Evolutionary conservation across 139 green algal species (phyloP), one percentile per base, ranked within the genome.

Genomic region (Closterium sp.): DNA sequence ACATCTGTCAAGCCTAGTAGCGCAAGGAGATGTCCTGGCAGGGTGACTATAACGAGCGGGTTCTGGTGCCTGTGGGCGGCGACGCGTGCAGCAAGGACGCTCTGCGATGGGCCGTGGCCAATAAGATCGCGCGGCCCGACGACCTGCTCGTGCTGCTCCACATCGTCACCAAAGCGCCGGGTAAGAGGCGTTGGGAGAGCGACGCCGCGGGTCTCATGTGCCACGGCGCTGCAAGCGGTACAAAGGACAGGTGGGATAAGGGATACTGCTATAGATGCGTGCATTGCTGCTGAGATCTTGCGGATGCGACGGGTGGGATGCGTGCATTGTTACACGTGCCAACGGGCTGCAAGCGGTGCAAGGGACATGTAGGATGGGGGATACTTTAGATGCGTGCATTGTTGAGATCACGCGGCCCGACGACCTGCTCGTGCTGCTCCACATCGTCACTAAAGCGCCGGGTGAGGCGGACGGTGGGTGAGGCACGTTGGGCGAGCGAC

Each of bases 141-240:
- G 87, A 91, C 28, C 25, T 35, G 25, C 87, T 91, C 28, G 33
- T 91, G 25, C 81, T 91, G 55, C 87, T 91, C 19, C 87, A 91
- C 81, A 84, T 91, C 23, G 87, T 91, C 28, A 91, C 87, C 21
- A 91, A 84, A 38, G 81, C 81, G 34, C 87, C 87, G 55, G 55
- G 55, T 76, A 76, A 76, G n/a, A n/a, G n/a, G n/a, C n/a, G n/a
- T n/a, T n/a, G n/a, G n/a, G n/a, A n/a, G n/a, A n/a, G n/a, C n/a
- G n/a, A n/a, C n/a, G n/a, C n/a, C n/a, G n/a, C n/a, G n/a, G n/a
- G 43, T 69, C 10, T 69, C 43, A 12, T 69, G 36, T n/a, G 36
- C 6, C 5, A 55, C 36, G 36, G 5, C 5, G 6, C 5, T 6
- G 6, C 43, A 69, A 25, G 43, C 23, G 43, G 23, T 16, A 69